Evolutionary conservation across 139 green algal genomes (phyloP).

Genomic region (Micractinium conductrix): DNA sequence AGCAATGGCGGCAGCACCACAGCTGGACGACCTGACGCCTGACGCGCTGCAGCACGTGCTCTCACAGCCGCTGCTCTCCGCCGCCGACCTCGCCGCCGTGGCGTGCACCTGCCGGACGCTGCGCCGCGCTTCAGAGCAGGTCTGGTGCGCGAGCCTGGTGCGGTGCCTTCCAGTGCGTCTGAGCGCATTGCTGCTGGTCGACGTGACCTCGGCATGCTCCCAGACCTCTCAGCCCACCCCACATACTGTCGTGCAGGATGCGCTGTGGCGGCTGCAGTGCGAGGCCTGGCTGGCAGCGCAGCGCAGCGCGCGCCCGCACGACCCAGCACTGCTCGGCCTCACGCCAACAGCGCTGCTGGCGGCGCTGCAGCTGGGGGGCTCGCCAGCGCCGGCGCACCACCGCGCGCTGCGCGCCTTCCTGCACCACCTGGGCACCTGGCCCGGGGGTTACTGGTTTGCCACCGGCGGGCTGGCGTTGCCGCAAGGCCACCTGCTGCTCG

Average conservation of each 20-base stretch:
- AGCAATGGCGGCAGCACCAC: too few relatives aligned
- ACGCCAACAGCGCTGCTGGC: neutral
- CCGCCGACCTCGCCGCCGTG: neutral
- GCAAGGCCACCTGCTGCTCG: neutral
- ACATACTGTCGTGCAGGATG: neutral
- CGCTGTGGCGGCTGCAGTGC: slow-evolving; percentile 3
- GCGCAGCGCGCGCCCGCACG: too few relatives aligned
- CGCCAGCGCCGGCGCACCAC: neutral
- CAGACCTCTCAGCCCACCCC: neutral
- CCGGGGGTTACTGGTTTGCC: neutral
- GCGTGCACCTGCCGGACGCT: neutral
- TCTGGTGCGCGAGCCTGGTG: too few relatives aligned
- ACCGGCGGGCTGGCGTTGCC: neutral
- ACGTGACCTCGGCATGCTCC: neutral
- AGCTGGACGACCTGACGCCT: neutral
- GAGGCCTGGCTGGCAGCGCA: slow-evolving; percentile 13
- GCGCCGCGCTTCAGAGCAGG: too few relatives aligned
- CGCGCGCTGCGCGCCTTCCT: neutral
- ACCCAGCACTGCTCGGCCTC: neutral
- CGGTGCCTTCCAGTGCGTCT: too few relatives aligned
- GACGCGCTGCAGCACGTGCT: neutral
- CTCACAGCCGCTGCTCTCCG: neutral
- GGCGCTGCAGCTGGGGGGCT: neutral
- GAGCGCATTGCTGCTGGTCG: too few relatives aligned
- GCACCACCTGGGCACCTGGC: slow-evolving; percentile 16